Evolutionary conservation across 352 stramenopile genomes (phyloP).

Genomic region (Lagenidium giganteum): DNA sequence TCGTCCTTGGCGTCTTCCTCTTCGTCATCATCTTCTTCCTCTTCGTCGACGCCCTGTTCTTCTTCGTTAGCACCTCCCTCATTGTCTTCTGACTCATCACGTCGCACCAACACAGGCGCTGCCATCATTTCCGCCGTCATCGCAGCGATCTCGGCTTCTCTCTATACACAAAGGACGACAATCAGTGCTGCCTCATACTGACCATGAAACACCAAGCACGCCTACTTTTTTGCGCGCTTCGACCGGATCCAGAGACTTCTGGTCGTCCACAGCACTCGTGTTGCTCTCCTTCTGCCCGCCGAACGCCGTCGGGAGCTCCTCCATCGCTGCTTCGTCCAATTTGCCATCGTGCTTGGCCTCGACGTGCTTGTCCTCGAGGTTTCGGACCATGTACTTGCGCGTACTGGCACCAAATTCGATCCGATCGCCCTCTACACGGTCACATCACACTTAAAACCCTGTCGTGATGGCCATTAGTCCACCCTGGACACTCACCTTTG

Average conservation of each 20-base stretch:
- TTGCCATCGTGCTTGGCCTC: background rate
- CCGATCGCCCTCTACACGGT: slow-evolving; percentile 31
- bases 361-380: slow-evolving; percentile 2
- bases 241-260: background rate
- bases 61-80: background rate
- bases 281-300: slow-evolving; percentile 20
- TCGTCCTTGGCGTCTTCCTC: slow-evolving; percentile 37
- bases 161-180: slow-evolving; percentile 20
- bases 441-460: background rate
- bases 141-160: slow-evolving; percentile 58
- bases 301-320: slow-evolving; percentile 48
- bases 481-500: slow-evolving; percentile 17
- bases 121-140: slow-evolving; percentile 78
- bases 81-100: background rate
- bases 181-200: too few species aligned
- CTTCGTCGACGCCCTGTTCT: slow-evolving; percentile 9
- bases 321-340: slow-evolving; percentile 12
- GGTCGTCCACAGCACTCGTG: background rate
- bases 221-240: slow-evolving; percentile 35
- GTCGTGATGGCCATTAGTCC: background rate
- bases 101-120: slow-evolving; percentile 16
- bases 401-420: slow-evolving; percentile 63
- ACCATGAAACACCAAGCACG: background rate
- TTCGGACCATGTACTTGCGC: slow-evolving; percentile 46
- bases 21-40: slow-evolving; percentile 21